phyloP scores from a whole-genome alignment of 2,329 filamentous ascomycete species.

The Emergomyces pasteurianus region DNA sequence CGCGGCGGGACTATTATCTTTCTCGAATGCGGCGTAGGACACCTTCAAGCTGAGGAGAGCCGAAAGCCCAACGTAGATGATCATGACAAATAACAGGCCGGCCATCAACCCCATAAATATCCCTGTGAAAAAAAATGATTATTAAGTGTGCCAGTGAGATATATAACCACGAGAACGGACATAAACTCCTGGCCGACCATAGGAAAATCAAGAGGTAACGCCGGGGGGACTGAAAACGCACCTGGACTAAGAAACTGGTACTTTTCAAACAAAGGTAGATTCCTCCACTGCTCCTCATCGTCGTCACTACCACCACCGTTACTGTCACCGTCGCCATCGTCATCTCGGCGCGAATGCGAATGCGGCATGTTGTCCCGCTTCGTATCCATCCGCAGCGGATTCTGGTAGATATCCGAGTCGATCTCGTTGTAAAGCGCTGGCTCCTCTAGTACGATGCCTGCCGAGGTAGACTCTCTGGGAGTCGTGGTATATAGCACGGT shows the following conservation, averaged over 20 bases:
- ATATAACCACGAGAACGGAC: not conserved
- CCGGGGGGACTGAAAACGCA: conserved; percentile 31
- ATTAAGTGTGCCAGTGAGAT: not conserved
- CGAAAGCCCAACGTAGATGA: conserved; percentile 65
- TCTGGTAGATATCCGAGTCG: conserved; percentile 45
- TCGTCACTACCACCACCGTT: conserved; percentile 29
- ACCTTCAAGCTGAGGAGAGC: conserved; percentile 74
- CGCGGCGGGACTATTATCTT: conserved; percentile 80
- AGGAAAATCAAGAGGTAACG: not conserved
- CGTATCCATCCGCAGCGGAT: conserved; percentile 56
- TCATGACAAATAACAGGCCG: conserved; percentile 57
- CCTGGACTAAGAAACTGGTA: conserved; percentile 91
- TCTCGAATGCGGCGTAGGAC: conserved; percentile 89
- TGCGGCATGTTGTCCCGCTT: conserved; percentile 48
- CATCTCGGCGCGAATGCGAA: conserved; percentile 19
- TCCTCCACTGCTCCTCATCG: conserved; percentile 17
- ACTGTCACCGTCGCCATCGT: conserved; percentile 27
- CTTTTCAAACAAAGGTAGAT: conserved; percentile 57
- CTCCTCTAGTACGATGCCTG: conserved; percentile 15
- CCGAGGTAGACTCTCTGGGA: conserved; percentile 29
- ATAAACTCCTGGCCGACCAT: not conserved
- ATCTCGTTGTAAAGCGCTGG: conserved; percentile 46
- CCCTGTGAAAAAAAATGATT: conserved; percentile 37
- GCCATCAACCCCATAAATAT: conserved; percentile 79
- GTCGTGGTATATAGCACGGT: conserved; percentile 67